Evolutionary conservation across 306 rosid species (phyloP), one percentile per base, ranked within the genome.

Genomic region (Corylus heterophylla): DNA sequence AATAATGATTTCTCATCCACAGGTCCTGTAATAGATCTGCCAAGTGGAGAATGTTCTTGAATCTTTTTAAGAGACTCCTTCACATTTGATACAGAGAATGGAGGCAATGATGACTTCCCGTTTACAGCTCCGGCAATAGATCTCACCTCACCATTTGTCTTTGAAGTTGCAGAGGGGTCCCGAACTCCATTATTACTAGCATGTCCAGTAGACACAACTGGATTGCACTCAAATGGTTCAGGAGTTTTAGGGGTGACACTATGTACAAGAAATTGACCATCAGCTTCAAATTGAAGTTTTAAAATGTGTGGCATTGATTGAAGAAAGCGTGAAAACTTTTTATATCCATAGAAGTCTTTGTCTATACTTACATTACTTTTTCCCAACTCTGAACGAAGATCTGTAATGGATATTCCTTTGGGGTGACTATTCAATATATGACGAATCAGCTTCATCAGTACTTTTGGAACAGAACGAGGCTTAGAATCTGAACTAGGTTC

Each of bases 311-410:
- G 88, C 51, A 83, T 72, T 74, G 98, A 64, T 72, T 35, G 72
- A 76, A 95, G 94, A 82, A 91, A 79, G 69, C 63, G 81, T 37
- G 88, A 62, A 74, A 93, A 82, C 54, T 22, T 89, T 78, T 77
- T 82, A 81, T 89, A 49, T 52, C 96, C 92, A 77, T 79, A 91
- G 7, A 76, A 88, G n/a, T 74, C 82, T 79, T 31, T 86, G 73
- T 82, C 88, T 5, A 91, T 72, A 56, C 4, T 4, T 74, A 83
- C 73, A 64, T 77, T 54, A 78, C 44, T 18, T 72, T 82, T 84
- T 51, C 16, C 59, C 81, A 93, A 86, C 80, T 80, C 85, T 12
- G 25, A 6, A 37, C 86, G 92, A 80, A 95, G 84, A 10, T 88
- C 90, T 10, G 20, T 1, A 29, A 82, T 61, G 63, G 79, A 14